Percentiles rank a stretch among this genome's conserved stretches.
These are phyloP conservation scores for Microsporum canis DNA, from an alignment of 2,329 filamentous ascomycete species.

Conservation along the genomic window DNA sequence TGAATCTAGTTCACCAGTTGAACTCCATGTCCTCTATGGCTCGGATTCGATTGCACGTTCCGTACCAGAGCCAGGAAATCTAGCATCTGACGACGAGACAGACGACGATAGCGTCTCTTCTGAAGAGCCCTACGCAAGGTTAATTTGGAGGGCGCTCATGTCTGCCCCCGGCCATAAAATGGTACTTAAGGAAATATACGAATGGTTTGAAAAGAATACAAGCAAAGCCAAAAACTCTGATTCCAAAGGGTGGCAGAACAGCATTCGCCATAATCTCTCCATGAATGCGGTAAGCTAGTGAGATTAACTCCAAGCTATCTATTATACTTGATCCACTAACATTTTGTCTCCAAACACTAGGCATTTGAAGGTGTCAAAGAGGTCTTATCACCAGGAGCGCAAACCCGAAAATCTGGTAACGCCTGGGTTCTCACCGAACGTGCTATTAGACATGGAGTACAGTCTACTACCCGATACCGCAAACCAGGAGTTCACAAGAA, in stretches of 20 bases:
- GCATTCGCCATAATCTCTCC: constrained; percentile 86
- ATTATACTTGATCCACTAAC: constrained; percentile 7
- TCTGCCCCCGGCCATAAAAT: constrained; percentile 56
- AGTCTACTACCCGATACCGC: constrained; percentile 74
- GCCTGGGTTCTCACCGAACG: constrained; percentile 67
- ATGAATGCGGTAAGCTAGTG: constrained; percentile 73
- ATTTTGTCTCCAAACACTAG: constrained; percentile 17
- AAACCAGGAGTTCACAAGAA: constrained; percentile 38
- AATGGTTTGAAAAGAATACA: constrained; percentile 77
- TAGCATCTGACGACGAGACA: constrained; percentile 10
- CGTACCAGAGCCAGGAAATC: constrained; percentile 4
- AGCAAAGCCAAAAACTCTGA: constrained; percentile 54
- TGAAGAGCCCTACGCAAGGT: constrained; percentile 64
- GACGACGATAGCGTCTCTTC: constrained; percentile 12
- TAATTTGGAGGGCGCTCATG: constrained; percentile 67
- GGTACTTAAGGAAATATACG: constrained; percentile 76
- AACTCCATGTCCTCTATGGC: not conserved
- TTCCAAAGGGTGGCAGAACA: constrained; percentile 81
- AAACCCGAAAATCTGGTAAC: constrained; percentile 53
- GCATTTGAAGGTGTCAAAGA: constrained; percentile 28
- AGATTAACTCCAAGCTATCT: not conserved
- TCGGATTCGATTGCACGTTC: constrained; percentile 7
- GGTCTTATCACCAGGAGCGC: constrained; percentile 31
- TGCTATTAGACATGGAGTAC: constrained; percentile 59
- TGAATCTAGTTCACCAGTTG: constrained; percentile 11